Base-by-base conservation (phyloP, 352 stramenopile species). In the Phytophthora cajani region DNA sequence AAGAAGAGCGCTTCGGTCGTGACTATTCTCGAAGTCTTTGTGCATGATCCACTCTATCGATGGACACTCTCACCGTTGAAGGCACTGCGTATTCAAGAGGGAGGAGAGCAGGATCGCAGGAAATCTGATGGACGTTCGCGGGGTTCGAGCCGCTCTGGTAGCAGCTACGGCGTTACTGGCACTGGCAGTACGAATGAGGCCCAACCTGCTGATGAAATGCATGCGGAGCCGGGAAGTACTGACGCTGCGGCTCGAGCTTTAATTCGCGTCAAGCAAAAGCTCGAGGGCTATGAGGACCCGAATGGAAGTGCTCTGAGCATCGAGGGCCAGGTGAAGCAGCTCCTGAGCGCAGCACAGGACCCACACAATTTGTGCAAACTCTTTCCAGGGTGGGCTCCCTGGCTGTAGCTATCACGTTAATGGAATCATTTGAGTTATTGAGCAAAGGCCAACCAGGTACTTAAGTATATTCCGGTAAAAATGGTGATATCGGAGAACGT, bases 21-120 rank as follows among this genome's bases (percentile, higher is more conserved):
- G 21, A 99, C 97, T 17, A 99, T 99, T 72, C 82, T 99, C 12
- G 98, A 99, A 63, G 98, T 99, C 25, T 97, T 99, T 63, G 92
- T 99, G 47, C 97, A 99, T 59, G 98, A 99, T 71, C 98, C 98
- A n/a, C 84, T 99, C 9, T 99, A 99, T 79, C 95, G 95, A 49
- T 99, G 98, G 98, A 98, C 89, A 17, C 67, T 99, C 33, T 98
- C 90, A 36, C 91, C 95, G 27, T 73, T 97, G 16, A 93, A 98
- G 68, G 91, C 90, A 27, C 74, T 97, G 6, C 79, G 79, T 21
- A 92, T 97, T 74, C 80, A 95, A 84, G 71, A 90, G 63, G 69
- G 74, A 23, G 80, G 58, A 42, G 81, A 81, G 59, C 60, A 71
- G 2, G 53, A 60, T 36, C 42, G 51, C 19, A 58, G 42, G 19